Percentiles rank a stretch among this genome's conserved stretches.
These are phyloP conservation scores for Globisporangium orthogonon DNA, from an alignment of 352 stramenopile genomes.

Conservation along the genomic window DNA sequence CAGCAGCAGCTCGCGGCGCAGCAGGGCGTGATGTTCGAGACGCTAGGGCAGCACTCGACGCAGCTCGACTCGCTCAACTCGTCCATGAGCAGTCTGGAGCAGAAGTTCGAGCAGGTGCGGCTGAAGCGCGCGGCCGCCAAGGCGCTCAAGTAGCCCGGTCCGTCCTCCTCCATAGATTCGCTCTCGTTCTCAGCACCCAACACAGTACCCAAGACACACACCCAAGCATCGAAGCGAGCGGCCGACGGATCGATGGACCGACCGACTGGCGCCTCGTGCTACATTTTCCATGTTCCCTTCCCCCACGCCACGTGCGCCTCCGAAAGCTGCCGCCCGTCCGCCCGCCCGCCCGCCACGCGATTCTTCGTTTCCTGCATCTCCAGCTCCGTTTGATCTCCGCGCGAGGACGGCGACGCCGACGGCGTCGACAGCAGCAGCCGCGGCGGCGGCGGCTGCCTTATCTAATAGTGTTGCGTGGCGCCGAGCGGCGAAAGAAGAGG, in stretches of 20 bases:
- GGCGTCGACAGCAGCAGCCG: too few species aligned
- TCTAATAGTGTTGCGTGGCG: not conserved
- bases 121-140: constrained; percentile 34
- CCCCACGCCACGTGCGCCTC: too few species aligned
- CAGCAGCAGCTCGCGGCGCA: constrained; percentile 82
- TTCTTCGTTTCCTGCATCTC: not conserved
- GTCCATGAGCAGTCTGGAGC: constrained; percentile 71
- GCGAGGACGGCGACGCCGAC: not conserved
- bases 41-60: constrained; percentile 72
- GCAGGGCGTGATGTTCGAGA: constrained; percentile 86
- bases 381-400: not conserved
- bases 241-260: too few species aligned
- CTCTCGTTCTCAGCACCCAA: too few species aligned
- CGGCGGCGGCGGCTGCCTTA: not conserved
- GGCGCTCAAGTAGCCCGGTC: constrained; percentile 5
- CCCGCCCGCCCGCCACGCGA: not conserved
- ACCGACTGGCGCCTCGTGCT: not conserved
- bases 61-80: constrained; percentile 69
- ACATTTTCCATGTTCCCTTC: not conserved
- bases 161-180: not conserved
- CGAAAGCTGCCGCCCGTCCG: too few species aligned
- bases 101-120: constrained; percentile 73
- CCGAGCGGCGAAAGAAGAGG: too few species aligned
- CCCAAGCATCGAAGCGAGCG: not conserved
- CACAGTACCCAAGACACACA: not conserved